A percentile compares a stretch with the other conserved stretches of the same genome.
Evolutionary conservation across 2,329 filamentous ascomycete species (phyloP).

Genomic region (Xylariaceae sp.): DNA sequence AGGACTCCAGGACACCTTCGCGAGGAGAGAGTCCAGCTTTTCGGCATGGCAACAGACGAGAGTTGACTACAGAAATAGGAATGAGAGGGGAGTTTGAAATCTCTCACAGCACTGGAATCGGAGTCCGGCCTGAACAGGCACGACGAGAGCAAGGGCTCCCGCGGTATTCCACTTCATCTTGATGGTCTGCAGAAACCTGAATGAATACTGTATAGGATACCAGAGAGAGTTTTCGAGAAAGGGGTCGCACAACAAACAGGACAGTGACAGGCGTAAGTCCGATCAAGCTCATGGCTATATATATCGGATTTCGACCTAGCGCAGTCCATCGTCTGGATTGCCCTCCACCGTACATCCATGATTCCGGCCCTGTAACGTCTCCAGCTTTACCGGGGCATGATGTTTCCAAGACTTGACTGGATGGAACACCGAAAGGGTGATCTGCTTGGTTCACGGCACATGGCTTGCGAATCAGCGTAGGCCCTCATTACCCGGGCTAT

Average conservation of each 20-base stretch:
- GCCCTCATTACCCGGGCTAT: slow-evolving; percentile 14
- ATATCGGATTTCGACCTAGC: background rate
- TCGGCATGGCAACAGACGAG: too few species aligned
- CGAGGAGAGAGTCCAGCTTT: too few species aligned
- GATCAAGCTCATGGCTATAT: slow-evolving; percentile 7
- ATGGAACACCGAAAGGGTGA: slow-evolving; percentile 10
- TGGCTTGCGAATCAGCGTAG: slow-evolving; percentile 15
- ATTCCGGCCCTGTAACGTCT: background rate
- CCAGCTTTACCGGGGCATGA: background rate
- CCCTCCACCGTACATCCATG: background rate
- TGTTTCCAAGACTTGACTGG: slow-evolving; percentile 1
- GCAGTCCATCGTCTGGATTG: too few species aligned
- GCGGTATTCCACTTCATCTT: slow-evolving; percentile 17
- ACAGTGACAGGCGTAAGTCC: slow-evolving; percentile 1
- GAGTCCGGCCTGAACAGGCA: slow-evolving; percentile 16
- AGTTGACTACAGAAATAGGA: background rate
- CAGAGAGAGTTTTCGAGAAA: too few species aligned
- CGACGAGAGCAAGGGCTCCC: slow-evolving; percentile 12
- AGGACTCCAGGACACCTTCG: too few species aligned
- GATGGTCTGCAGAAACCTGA: background rate
- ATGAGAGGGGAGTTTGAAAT: background rate
- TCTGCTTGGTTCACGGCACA: slow-evolving; percentile 8
- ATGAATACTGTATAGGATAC: too few species aligned
- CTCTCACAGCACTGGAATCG: slow-evolving; percentile 15
- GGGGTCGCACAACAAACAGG: too few species aligned